Conservation (phyloP, 768 basidiomycete species). For the Suillus ampliporus region DNA sequence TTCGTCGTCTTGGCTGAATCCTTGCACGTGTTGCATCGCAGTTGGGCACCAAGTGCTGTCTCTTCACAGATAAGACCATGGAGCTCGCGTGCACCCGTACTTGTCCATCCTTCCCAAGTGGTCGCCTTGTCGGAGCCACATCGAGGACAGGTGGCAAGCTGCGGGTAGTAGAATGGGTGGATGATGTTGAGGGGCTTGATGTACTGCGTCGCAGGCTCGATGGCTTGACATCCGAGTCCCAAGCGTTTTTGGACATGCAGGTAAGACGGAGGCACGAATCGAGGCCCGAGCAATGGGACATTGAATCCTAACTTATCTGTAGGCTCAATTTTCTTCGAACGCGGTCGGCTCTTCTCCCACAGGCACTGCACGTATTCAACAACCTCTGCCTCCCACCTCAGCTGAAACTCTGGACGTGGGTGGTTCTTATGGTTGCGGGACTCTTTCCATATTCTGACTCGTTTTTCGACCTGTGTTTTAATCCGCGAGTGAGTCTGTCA, state of each 20-base stretch:
- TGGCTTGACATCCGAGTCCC: too few species aligned
- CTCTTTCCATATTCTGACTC: conserved; percentile 5
- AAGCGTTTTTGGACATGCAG: conserved; percentile 11
- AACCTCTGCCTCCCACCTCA: conserved; percentile 27
- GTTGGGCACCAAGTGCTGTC: not conserved
- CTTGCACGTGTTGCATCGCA: not conserved
- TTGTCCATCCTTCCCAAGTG: not conserved
- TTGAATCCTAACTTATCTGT: conserved; percentile 1
- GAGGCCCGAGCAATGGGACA: conserved; percentile 28
- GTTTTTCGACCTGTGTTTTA: conserved; percentile 6
- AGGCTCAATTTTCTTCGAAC: conserved; percentile 11
- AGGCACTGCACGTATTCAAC: conserved; percentile 27
- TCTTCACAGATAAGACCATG: not conserved
- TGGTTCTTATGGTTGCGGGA: conserved; percentile 1
- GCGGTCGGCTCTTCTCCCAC: conserved; percentile 9
- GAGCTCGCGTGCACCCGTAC: not conserved
- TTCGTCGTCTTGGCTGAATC: too few species aligned
- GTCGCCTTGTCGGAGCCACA: too few species aligned
- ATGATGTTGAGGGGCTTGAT: too few species aligned
- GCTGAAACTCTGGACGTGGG: conserved; percentile 17
- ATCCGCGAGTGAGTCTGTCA: too few species aligned
- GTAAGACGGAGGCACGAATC: conserved; percentile 27
- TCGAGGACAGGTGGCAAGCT: too few species aligned
- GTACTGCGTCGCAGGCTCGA: not conserved
- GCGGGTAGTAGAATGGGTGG: too few species aligned